Evolutionary conservation across 1,139 yeast genomes (phyloP), one percentile per base, ranked within the genome.

Genomic region (Suhomyces kunorum): DNA sequence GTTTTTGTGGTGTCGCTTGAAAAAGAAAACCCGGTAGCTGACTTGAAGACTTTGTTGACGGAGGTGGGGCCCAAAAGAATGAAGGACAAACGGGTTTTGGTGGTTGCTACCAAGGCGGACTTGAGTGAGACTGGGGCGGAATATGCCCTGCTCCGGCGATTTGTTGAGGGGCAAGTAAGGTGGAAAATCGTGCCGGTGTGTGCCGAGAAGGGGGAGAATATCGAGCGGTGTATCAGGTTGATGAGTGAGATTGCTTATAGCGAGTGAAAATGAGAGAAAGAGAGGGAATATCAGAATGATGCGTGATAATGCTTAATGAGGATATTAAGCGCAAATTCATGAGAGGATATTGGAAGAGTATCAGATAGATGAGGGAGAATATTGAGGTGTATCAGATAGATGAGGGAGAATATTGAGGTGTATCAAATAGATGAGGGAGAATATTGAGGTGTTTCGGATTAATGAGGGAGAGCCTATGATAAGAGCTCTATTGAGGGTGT

Each of bases 91-190:
- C 73, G 68, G 38, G 77, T 85, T 1, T 68, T 90, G 42, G 80
- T 92, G 12, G 87, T 89, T 13, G 96, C 94, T 13, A 89, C 96
- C 12, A 92, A 92, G 60, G 98, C 96, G 1, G 98, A 92, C 59
- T 57, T 87, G 19, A 77, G 73, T 30, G 74, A 65, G 2, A 64
- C 81, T 19, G 68, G 74, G 31, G 68, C 63, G 19, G 76, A 68
- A 37, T 88, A 66, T 51, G 36, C 38, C 1, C 39, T 38, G 8
- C 64, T 88, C 34, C 67, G 64, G 40, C 53, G 61, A 1, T 79
- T 65, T 50, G 76, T 79, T 26, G 53, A 53, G 0, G 57, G 56
- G 3, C 56, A 53, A 7, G 54, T 48, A 18, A 65, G 59, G 0
- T 88, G 96, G 95, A 78, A 78, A 46, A 70, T 81, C 27, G 75